Conservation (phyloP, 495 filamentous ascomycete genomes). For the Penicillium parvum region DNA sequence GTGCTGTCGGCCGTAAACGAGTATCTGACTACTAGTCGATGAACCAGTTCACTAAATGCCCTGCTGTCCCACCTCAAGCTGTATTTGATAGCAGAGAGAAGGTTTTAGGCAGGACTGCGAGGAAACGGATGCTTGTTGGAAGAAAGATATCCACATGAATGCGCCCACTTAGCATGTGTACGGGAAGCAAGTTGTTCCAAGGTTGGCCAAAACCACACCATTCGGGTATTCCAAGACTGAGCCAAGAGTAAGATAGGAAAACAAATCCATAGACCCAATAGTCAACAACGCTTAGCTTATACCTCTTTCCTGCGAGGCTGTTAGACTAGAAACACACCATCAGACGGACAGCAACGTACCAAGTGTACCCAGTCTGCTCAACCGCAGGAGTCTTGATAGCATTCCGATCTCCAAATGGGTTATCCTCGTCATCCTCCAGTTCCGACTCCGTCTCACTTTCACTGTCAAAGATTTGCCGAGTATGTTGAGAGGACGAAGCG, state of each 20-base stretch:
- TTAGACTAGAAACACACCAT: neutral
- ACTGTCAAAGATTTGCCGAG: conserved; percentile 23
- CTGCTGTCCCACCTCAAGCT: no score
- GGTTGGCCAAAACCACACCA: neutral
- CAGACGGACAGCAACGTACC: conserved; percentile 30
- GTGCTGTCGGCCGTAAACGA: no score
- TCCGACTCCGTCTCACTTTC: conserved; percentile 48
- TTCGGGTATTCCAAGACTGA: conserved; percentile 1
- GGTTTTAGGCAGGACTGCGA: no score
- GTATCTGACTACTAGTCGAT: no score
- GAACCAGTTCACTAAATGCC: no score
- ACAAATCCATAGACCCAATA: neutral
- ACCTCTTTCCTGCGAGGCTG: conserved; percentile 20
- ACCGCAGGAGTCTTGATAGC: conserved; percentile 57
- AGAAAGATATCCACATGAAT: no score
- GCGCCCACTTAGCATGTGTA: no score
- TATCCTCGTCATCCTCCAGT: conserved; percentile 61
- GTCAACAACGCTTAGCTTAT: conserved; percentile 1
- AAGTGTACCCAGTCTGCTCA: conserved; percentile 52
- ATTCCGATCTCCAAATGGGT: conserved; percentile 77
- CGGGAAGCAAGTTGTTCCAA: no score
- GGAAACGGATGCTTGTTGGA: no score
- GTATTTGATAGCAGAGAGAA: no score
- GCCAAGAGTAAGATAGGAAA: neutral
- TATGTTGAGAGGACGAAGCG: conserved; percentile 23